Evolutionary conservation across 345 rosid genomes (phyloP).

Genomic region (Eucalyptus sideroxylon): DNA sequence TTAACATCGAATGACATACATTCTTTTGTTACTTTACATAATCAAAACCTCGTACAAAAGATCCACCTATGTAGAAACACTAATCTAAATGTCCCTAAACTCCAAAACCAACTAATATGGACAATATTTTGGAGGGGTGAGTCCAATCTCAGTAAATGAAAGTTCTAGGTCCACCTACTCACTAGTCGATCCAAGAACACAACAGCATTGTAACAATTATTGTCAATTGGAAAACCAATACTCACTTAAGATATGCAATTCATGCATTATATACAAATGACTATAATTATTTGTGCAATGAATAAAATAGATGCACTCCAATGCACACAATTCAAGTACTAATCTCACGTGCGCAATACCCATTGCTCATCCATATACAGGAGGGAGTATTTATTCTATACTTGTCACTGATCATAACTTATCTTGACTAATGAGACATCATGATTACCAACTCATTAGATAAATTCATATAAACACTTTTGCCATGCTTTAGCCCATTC

Average conservation of each 20-base stretch:
- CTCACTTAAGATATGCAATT: neutral
- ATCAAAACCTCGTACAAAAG: neutral
- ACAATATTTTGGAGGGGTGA: neutral
- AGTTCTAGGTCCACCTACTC: neutral
- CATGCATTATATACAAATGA: neutral
- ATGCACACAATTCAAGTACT: neutral
- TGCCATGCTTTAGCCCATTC: too few species aligned
- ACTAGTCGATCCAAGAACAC: neutral
- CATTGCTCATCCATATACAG: neutral
- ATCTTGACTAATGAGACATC: neutral
- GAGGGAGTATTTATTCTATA: neutral
- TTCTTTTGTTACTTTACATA: too few species aligned
- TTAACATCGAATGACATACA: neutral
- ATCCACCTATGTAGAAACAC: neutral
- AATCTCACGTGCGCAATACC: rapidly evolving
- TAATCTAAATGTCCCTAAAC: neutral
- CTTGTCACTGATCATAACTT: neutral
- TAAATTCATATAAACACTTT: neutral
- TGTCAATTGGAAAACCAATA: neutral
- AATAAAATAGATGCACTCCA: neutral
- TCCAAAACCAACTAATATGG: neutral
- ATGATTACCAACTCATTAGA: rapidly evolving
- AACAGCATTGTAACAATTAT: too few species aligned
- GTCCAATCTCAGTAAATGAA: neutral
- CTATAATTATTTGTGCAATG: neutral